Evolutionary conservation across 805 yeast species (phyloP), one percentile per base, ranked within the genome.

Genomic region (Debaryomyces maramus): DNA sequence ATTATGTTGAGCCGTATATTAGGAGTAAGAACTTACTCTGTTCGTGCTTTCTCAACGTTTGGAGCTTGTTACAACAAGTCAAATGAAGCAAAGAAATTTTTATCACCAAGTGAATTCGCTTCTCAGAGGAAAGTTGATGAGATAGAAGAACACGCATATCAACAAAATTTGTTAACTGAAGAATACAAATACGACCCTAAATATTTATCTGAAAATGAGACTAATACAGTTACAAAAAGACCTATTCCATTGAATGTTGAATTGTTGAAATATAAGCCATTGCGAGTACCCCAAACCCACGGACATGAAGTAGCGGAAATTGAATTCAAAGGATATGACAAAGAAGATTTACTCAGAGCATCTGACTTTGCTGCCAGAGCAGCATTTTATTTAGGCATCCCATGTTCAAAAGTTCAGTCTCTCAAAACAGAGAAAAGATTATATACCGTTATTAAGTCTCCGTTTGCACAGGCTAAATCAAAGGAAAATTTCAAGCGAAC

Each of bases 401-500:
- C 98, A 13, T 80, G 85, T 23, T 77, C 81, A 10, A 90, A 89
- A 2, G 83, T 91, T 14, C 73, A 86, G 82, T 35, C 61, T 78
- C 47, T 84, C 80, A 47, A 68, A 45, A 81, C 85, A 3, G 84
- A 80, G 58, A 78, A 82, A 52, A 86, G 91, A 63, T 78, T 89
- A 51, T 91, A 96, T 88, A 93, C 99, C 0, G 96, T 93, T 32
- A 89, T 85, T 55, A 79, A 83, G 60, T 82, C 96, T 3, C 97
- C 97, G 1, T 93, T 93, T 61, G 96, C 86, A 15, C 93, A 88
- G 57, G 95, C 97, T 38, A 90, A 89, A 61, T 77, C 93, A 7
- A 93, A 93, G 67, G 96, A 91, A 69, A 93, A 91, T 72, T 93
- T 86, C 66, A 86, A 87, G 69, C 82, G 98, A 69, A 75, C 78